A percentile compares a stretch with the other conserved stretches of the same genome.
These are phyloP conservation scores for Salvia splendens DNA, from an alignment of 257 asterid genomes.

Conservation along the genomic window DNA sequence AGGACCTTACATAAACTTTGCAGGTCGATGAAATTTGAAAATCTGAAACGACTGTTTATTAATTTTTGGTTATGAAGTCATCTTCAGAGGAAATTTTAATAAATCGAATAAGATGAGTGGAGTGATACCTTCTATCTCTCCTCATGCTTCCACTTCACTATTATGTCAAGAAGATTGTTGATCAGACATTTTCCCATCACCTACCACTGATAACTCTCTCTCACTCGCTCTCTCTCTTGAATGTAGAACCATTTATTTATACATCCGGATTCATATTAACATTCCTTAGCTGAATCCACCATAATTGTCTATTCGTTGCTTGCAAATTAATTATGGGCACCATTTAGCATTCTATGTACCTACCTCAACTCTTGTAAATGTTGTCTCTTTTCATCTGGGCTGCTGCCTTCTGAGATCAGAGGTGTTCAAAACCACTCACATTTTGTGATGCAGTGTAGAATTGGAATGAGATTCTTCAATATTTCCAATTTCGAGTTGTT, in stretches of 20 bases:
- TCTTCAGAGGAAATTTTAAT: constrained; percentile 30
- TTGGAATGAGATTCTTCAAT: constrained; percentile 27
- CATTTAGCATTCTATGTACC: constrained; percentile 48
- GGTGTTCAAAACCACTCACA: constrained; percentile 35
- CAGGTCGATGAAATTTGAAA: constrained; percentile 30
- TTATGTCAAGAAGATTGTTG: constrained; percentile 38
- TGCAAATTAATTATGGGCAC: constrained; percentile 36
- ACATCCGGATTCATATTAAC: constrained; percentile 29
- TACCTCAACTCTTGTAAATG: constrained; percentile 41
- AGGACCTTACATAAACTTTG: constrained; percentile 21
- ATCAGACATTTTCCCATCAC: constrained; percentile 63
- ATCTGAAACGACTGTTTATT: too few relatives aligned
- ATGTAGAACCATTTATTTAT: constrained; percentile 28
- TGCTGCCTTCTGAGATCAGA: constrained; percentile 25
- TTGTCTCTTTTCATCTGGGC: constrained; percentile 41
- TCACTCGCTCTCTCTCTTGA: constrained; percentile 34
- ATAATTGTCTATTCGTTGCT: constrained; percentile 46
- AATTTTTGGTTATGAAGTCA: constrained; percentile 35
- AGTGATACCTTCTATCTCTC: constrained; percentile 47
- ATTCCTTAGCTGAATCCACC: constrained; percentile 52
- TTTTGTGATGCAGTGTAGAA: constrained; percentile 43
- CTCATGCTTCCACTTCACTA: constrained; percentile 65
- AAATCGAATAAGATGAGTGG: constrained; percentile 34
- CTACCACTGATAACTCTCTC: constrained; percentile 77
- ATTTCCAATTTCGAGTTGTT: constrained; percentile 35